Conservation (phyloP, 1,139 yeast species). For the Taphrina pruni region DNA sequence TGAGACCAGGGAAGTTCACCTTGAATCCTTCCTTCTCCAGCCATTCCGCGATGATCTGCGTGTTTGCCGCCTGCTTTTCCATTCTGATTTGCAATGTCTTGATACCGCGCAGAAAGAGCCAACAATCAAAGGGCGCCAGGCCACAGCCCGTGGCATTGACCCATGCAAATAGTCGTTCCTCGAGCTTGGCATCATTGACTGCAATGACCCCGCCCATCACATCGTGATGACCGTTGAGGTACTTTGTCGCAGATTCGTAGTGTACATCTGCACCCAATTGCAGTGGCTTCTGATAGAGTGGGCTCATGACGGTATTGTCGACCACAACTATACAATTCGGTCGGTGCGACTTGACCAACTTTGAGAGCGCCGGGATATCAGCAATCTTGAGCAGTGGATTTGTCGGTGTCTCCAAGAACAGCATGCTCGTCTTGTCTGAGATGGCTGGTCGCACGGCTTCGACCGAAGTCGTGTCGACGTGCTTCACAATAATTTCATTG, state of each 20-base stretch:
- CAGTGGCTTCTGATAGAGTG: slow-evolving; percentile 88
- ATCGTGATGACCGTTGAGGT: slow-evolving; percentile 91
- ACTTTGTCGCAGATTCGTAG: slow-evolving; percentile 87
- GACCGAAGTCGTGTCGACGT: slow-evolving; percentile 80
- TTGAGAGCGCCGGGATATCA: slow-evolving; percentile 69
- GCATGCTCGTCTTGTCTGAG: slow-evolving; percentile 66
- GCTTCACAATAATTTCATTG: slow-evolving; percentile 72
- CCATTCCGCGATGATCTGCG: slow-evolving; percentile 73
- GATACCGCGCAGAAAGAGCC: slow-evolving; percentile 93
- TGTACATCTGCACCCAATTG: slow-evolving; percentile 84
- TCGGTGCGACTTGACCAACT: slow-evolving; percentile 58
- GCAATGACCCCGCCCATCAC: slow-evolving; percentile 87
- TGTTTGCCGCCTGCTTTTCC: slow-evolving; percentile 69
- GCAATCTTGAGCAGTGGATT: slow-evolving; percentile 84
- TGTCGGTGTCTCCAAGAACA: slow-evolving; percentile 90
- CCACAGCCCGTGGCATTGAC: slow-evolving; percentile 90
- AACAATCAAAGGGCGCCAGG: slow-evolving; percentile 88
- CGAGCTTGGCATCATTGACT: slow-evolving; percentile 66
- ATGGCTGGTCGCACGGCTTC: slow-evolving; percentile 58
- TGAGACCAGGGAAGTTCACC: slow-evolving; percentile 84
- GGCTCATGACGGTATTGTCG: slow-evolving; percentile 93
- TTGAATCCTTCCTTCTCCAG: slow-evolving; percentile 63
- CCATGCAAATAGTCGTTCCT: slow-evolving; percentile 71
- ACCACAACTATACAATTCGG: slow-evolving; percentile 72
- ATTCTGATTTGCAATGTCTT: slow-evolving; percentile 85